Evolutionary conservation across 768 basidiomycete species (phyloP).

Genomic region (Kwoniella shandongensis): DNA sequence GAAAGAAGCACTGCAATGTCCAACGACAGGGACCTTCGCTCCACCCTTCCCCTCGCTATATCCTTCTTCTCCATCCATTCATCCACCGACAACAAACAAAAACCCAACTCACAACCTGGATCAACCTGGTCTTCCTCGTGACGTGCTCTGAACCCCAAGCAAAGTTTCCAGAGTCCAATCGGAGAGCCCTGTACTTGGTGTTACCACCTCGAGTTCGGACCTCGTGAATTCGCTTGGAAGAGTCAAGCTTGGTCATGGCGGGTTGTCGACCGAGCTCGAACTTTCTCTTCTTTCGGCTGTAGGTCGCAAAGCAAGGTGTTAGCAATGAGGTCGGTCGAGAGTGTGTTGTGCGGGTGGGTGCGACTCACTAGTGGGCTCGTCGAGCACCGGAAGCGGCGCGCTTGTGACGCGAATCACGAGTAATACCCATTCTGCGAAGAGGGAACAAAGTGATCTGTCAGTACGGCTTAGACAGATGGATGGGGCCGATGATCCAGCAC

Average conservation of each 20-base stretch:
- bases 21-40: no score
- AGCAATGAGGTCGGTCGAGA: conserved; percentile 15
- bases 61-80: background rate
- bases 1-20: no score
- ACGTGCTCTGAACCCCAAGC: conserved; percentile 96
- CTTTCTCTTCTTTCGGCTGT: conserved; percentile 98
- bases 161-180: conserved; percentile 95
- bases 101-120: conserved; percentile 75
- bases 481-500: no score
- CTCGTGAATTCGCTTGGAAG: conserved; percentile 88
- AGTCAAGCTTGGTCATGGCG: conserved; percentile 89
- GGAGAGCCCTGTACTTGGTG: conserved; percentile 90
- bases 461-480: background rate
- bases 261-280: conserved; percentile 99
- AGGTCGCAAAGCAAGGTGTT: conserved; percentile 76
- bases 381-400: conserved; percentile 74
- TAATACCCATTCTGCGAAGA: conserved; percentile 69
- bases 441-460: background rate
- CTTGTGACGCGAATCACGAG: conserved; percentile 95
- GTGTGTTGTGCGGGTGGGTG: no score
- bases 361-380: conserved; percentile 49
- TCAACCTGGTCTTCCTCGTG: conserved; percentile 93
- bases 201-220: conserved; percentile 96
- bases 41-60: background rate
- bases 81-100: background rate